Percentiles rank a stretch among this genome's conserved stretches.
Evolutionary conservation across 2,329 filamentous ascomycete genomes (phyloP).

Genomic region (Malbranchea cinnamomea): DNA sequence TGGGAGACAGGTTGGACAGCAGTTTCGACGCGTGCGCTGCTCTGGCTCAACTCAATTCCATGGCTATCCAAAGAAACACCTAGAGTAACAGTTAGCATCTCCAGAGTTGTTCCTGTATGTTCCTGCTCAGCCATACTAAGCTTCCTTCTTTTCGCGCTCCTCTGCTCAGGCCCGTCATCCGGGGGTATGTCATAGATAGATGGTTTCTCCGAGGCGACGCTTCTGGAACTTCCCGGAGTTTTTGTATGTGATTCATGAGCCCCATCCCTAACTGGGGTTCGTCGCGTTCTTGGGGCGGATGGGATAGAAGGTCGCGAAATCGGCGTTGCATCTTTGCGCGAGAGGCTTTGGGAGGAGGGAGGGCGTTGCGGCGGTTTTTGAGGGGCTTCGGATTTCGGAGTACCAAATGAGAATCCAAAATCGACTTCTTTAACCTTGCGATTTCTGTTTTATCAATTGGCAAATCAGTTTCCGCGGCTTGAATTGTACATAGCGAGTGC

Average conservation of each 20-base stretch:
- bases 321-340: slow-evolving; percentile 7
- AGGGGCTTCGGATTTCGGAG: slow-evolving; percentile 14
- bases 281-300: slow-evolving; percentile 11
- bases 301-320: slow-evolving; percentile 7
- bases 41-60: too few species aligned
- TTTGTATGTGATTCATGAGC: slow-evolving; percentile 10
- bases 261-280: slow-evolving; percentile 9
- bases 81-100: too few species aligned
- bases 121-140: slow-evolving; percentile 8
- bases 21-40: too few species aligned
- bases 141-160: slow-evolving; percentile 9
- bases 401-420: slow-evolving; percentile 36
- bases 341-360: slow-evolving; percentile 7
- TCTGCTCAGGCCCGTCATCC: slow-evolving; percentile 16
- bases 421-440: slow-evolving; percentile 33
- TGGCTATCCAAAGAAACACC: too few species aligned
- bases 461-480: slow-evolving; percentile 2
- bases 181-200: slow-evolving; percentile 24
- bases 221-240: slow-evolving; percentile 20
- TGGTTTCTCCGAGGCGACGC: slow-evolving; percentile 16
- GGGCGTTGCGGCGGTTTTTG: slow-evolving; percentile 13
- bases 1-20: too few species aligned
- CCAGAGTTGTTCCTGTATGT: neutral
- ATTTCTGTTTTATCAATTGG: slow-evolving; percentile 20
- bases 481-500: neutral